A percentile compares a stretch with the other conserved stretches of the same genome.
Conservation (phyloP, 2,329 filamentous ascomycete genomes). For the Raffaelea arxii region DNA sequence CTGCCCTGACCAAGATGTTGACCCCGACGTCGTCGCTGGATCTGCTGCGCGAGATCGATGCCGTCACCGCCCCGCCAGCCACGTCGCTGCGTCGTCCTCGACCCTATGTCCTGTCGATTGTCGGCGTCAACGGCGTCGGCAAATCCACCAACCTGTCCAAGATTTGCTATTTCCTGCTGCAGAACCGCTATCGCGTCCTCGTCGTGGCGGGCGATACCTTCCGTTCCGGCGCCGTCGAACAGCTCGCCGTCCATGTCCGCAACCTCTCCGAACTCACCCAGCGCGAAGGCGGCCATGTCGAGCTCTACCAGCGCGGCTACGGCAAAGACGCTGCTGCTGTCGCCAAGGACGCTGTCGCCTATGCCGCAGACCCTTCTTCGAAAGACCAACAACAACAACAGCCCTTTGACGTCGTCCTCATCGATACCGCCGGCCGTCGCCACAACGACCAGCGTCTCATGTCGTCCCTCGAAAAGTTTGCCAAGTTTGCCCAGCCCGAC, state of each 20-base stretch:
- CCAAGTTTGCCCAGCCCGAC: slow-evolving; percentile 88
- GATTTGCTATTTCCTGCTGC: slow-evolving; percentile 93
- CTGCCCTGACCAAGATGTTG: slow-evolving; percentile 86
- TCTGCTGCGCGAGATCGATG: slow-evolving; percentile 84
- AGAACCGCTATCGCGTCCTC: slow-evolving; percentile 93
- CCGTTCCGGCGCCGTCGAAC: slow-evolving; percentile 92
- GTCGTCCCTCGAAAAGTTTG: slow-evolving; percentile 95
- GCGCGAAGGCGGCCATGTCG: slow-evolving; percentile 72
- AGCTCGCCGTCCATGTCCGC: slow-evolving; percentile 87
- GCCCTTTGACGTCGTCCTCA: slow-evolving; percentile 85
- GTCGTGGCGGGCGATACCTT: slow-evolving; percentile 96
- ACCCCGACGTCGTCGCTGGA: slow-evolving; percentile 93
- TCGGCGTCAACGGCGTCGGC: slow-evolving; percentile 95
- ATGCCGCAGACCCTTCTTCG: too few species aligned
- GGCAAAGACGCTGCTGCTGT: slow-evolving; percentile 95
- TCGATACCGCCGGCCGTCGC: slow-evolving; percentile 88
- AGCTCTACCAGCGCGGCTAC: slow-evolving; percentile 94
- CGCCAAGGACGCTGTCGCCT: slow-evolving; percentile 83
- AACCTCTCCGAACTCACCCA: slow-evolving; percentile 83
- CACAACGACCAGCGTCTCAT: slow-evolving; percentile 96
- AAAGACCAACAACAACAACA: too few species aligned
- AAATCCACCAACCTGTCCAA: slow-evolving; percentile 98
- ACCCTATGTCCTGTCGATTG: slow-evolving; percentile 95
- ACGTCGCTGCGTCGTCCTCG: slow-evolving; percentile 56
- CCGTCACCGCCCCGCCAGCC: slow-evolving; percentile 57